Conservation (phyloP, 2,329 filamentous ascomycete genomes). For the Cadophora luteo-olivacea region DNA sequence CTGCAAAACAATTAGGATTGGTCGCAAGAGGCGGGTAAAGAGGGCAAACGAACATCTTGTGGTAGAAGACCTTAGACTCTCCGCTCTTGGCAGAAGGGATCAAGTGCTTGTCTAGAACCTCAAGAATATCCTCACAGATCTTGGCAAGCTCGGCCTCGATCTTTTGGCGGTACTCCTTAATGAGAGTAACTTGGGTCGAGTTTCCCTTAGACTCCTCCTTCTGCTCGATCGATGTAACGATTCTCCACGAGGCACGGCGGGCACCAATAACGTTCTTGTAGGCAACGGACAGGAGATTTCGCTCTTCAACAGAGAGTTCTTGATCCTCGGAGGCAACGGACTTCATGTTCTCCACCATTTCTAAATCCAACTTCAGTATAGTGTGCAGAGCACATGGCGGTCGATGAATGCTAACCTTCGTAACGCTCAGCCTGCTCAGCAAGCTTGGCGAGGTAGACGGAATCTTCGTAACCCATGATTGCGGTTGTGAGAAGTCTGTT, state of each 20-base stretch:
- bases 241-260: slow-evolving; percentile 96
- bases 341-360: slow-evolving; percentile 99
- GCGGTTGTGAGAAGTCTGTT: slow-evolving; percentile 45
- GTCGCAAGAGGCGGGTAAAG: background rate
- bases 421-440: slow-evolving; percentile 99
- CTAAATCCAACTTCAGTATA: slow-evolving; percentile 55
- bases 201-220: slow-evolving; percentile 99
- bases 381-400: slow-evolving; percentile 31
- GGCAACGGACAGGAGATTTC: slow-evolving; percentile 95
- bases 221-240: slow-evolving; percentile 98
- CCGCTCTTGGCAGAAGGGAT: slow-evolving; percentile 93
- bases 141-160: slow-evolving; percentile 96
- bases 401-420: slow-evolving; percentile 73
- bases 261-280: slow-evolving; percentile 99
- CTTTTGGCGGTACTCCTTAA: slow-evolving; percentile 99
- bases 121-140: slow-evolving; percentile 97
- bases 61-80: slow-evolving; percentile 99
- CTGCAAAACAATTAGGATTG: slow-evolving; percentile 54
- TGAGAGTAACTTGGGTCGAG: slow-evolving; percentile 84
- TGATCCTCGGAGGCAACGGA: slow-evolving; percentile 87
- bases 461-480: slow-evolving; percentile 99
- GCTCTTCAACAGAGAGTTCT: slow-evolving; percentile 90
- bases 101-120: slow-evolving; percentile 91
- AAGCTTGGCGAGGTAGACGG: slow-evolving; percentile 99
- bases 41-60: slow-evolving; percentile 83